A percentile compares a stretch with the other conserved stretches of the same genome.
These are phyloP conservation scores for Dillenia suffruticosa DNA, from an alignment of 164 flowering plant genomes.

Conservation along the genomic window DNA sequence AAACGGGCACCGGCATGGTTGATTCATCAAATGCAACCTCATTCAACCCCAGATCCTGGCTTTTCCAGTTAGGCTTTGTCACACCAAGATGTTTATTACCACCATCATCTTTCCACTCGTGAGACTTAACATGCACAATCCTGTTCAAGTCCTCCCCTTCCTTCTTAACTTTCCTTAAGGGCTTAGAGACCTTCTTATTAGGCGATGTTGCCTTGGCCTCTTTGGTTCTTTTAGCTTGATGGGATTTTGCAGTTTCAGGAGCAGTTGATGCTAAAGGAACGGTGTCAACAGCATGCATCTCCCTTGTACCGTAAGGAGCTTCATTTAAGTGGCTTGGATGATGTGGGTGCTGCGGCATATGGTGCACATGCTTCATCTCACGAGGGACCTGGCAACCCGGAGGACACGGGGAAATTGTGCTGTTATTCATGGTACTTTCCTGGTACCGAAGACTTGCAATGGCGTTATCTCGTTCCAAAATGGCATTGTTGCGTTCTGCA, in stretches of 20 bases:
- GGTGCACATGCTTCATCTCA: slow-evolving; percentile 56
- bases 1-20: slow-evolving; percentile 69
- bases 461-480: slow-evolving; percentile 58
- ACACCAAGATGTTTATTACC: slow-evolving; percentile 28
- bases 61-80: slow-evolving; percentile 68
- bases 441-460: slow-evolving; percentile 71
- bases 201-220: slow-evolving; percentile 35
- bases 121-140: slow-evolving; percentile 29
- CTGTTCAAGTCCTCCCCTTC: slow-evolving; percentile 56
- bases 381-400: slow-evolving; percentile 53
- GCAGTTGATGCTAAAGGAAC: slow-evolving; percentile 34
- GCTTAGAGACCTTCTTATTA: slow-evolving; percentile 35
- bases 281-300: slow-evolving; percentile 42
- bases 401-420: slow-evolving; percentile 39
- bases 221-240: slow-evolving; percentile 47
- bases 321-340: slow-evolving; percentile 35
- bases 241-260: slow-evolving; percentile 36
- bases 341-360: slow-evolving; percentile 45
- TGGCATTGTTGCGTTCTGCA: slow-evolving; percentile 54
- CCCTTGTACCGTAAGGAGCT: slow-evolving; percentile 37
- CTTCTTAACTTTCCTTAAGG: slow-evolving; percentile 38
- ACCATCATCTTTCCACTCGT: slow-evolving; percentile 50
- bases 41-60: slow-evolving; percentile 65
- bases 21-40: slow-evolving; percentile 67
- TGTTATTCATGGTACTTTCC: slow-evolving; percentile 39